phyloP scores from a whole-genome alignment of 768 basidiomycete genomes.

The Kwoniella mangroviensis region DNA sequence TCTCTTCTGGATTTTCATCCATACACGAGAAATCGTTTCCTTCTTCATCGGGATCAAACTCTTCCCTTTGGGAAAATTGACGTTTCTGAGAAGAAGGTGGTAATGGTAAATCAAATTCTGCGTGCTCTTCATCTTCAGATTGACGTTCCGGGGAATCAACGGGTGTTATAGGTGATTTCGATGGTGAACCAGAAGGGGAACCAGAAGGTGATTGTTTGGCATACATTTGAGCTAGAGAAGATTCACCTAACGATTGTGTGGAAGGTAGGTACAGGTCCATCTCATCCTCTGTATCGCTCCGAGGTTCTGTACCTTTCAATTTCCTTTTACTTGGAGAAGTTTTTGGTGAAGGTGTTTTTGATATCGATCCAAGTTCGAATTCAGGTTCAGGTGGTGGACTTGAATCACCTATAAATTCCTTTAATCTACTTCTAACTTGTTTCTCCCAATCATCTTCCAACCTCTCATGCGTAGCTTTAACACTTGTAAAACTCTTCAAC shows the following conservation, averaged over 20 bases:
- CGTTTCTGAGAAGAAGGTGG: constrained; percentile 29
- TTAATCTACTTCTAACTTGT: constrained; percentile 33
- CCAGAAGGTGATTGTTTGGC: constrained; percentile 11
- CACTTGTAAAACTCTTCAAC: constrained; percentile 26
- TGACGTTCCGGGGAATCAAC: neutral
- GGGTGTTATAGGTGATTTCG: constrained; percentile 15
- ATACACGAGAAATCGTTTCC: no score
- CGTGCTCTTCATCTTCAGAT: constrained; percentile 5
- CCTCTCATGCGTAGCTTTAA: constrained; percentile 33
- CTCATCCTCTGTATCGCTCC: neutral
- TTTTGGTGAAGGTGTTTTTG: neutral
- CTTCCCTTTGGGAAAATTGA: neutral
- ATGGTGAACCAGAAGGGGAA: constrained; percentile 9
- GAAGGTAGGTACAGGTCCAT: constrained; percentile 13
- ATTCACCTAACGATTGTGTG: constrained; percentile 48
- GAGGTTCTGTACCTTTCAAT: neutral
- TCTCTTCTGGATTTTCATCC: no score
- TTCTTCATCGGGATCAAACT: no score
- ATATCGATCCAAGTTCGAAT: neutral
- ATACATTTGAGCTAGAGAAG: constrained; percentile 34
- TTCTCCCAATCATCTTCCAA: constrained; percentile 38
- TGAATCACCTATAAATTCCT: constrained; percentile 26
- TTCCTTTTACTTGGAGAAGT: constrained; percentile 13
- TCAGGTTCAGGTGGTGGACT: constrained; percentile 19
- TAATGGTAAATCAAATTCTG: constrained; percentile 3